Evolutionary conservation across 345 rosid species (phyloP).

Genomic region (Aegle marmelos): DNA sequence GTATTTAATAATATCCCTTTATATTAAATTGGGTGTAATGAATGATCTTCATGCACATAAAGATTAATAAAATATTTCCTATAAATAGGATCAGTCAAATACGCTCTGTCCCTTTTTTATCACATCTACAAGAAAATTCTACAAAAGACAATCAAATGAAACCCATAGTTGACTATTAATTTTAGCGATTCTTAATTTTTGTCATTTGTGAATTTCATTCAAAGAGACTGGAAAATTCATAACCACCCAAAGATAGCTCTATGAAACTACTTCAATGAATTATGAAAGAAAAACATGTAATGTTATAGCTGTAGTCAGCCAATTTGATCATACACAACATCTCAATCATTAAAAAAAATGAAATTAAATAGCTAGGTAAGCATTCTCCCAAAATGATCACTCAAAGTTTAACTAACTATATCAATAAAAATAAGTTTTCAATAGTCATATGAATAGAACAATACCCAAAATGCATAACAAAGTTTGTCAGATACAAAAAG

Average conservation of each 20-base stretch:
- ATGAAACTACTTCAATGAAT: background rate
- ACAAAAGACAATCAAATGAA: too few species aligned
- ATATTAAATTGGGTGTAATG: too few species aligned
- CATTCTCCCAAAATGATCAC: conserved; percentile 1
- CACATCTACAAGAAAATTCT: too few species aligned
- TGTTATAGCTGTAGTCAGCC: background rate
- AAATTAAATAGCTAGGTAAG: background rate
- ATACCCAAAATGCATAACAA: background rate
- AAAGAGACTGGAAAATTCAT: background rate
- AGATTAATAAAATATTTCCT: background rate
- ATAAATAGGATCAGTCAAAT: too few species aligned
- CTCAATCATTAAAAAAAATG: background rate
- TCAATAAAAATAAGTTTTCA: background rate
- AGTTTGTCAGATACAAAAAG: background rate
- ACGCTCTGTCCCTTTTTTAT: too few species aligned
- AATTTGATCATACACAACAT: background rate
- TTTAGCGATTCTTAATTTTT: too few species aligned
- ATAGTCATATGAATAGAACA: background rate
- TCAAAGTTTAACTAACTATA: background rate
- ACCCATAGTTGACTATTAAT: too few species aligned
- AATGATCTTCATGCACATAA: too few species aligned
- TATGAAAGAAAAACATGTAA: background rate
- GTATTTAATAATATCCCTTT: too few species aligned
- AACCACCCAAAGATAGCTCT: background rate
- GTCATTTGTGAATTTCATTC: too few species aligned